phyloP scores from a whole-genome alignment of 768 basidiomycete genomes.

The Calocybe gangraenosa region DNA sequence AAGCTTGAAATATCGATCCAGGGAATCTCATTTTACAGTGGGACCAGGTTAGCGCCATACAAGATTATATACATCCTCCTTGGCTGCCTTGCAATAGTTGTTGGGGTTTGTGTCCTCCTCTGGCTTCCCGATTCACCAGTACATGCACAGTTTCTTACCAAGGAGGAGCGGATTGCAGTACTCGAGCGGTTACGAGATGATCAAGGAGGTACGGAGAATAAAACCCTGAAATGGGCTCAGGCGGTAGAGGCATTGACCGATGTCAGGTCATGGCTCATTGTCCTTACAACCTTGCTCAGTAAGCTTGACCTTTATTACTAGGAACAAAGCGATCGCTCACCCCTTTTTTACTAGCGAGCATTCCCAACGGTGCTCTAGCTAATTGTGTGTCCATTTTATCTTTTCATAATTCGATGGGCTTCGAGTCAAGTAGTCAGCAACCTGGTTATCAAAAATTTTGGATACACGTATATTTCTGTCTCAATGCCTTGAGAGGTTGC shows the following conservation, averaged over 20 bases:
- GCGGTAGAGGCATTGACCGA: constrained; percentile 54
- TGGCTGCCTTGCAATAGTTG: constrained; percentile 55
- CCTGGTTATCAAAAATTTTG: constrained; percentile 57
- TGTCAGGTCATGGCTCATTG: constrained; percentile 58
- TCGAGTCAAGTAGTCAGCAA: constrained; percentile 43
- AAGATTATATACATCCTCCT: constrained; percentile 60
- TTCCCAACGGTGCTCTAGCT: constrained; percentile 60
- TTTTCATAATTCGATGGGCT: not conserved
- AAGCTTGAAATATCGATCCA: constrained; percentile 15
- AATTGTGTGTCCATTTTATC: constrained; percentile 43
- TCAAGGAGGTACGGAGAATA: constrained; percentile 60
- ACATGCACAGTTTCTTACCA: constrained; percentile 49
- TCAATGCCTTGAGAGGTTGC: not conserved
- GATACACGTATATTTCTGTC: constrained; percentile 47
- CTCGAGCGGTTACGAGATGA: constrained; percentile 66
- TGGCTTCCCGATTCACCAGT: constrained; percentile 67
- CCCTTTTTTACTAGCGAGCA: too few species aligned
- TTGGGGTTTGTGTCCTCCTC: constrained; percentile 52
- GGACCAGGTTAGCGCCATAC: constrained; percentile 46
- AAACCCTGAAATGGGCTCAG: constrained; percentile 55
- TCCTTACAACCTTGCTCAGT: constrained; percentile 57
- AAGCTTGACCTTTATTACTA: constrained; percentile 24
- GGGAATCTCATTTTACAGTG: constrained; percentile 55
- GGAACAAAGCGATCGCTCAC: too few species aligned
- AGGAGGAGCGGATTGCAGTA: constrained; percentile 57